Conservation (phyloP, 164 flowering plant species). For the Annona squamosa region DNA sequence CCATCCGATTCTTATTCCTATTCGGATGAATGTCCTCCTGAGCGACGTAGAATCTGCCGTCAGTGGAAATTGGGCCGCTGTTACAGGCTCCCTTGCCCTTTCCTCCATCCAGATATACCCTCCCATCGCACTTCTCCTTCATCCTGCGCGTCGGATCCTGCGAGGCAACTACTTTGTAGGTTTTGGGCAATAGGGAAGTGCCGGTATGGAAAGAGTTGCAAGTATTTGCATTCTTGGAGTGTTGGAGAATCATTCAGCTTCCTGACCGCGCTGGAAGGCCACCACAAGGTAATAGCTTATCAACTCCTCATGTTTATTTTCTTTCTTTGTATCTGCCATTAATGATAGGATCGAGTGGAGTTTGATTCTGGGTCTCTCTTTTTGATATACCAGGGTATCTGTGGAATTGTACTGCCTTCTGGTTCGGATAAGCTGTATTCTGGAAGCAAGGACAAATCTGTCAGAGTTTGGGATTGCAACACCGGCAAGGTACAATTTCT, state of each 20-base stretch:
- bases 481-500: conserved; percentile 67
- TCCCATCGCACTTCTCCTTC: no score
- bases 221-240: conserved; percentile 67
- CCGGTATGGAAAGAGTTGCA: conserved; percentile 58
- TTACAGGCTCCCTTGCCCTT: conserved; percentile 45
- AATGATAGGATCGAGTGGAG: background rate
- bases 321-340: conserved; percentile 2
- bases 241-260: conserved; percentile 52
- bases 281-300: conserved; percentile 47
- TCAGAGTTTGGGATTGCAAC: conserved; percentile 77
- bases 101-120: conserved; percentile 48
- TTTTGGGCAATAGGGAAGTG: conserved; percentile 74
- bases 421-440: conserved; percentile 80
- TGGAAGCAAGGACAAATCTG: conserved; percentile 63
- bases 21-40: no score
- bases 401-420: conserved; percentile 67
- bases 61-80: conserved; percentile 74
- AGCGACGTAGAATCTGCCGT: conserved; percentile 26
- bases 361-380: background rate
- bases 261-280: conserved; percentile 78
- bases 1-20: no score
- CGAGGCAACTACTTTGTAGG: conserved; percentile 46
- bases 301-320: background rate
- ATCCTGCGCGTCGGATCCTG: no score
- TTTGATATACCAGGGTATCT: conserved; percentile 44